Evolutionary conservation across 1,284 basidiomycete genomes (phyloP).

Genomic region (Moesziomyces sp.): DNA sequence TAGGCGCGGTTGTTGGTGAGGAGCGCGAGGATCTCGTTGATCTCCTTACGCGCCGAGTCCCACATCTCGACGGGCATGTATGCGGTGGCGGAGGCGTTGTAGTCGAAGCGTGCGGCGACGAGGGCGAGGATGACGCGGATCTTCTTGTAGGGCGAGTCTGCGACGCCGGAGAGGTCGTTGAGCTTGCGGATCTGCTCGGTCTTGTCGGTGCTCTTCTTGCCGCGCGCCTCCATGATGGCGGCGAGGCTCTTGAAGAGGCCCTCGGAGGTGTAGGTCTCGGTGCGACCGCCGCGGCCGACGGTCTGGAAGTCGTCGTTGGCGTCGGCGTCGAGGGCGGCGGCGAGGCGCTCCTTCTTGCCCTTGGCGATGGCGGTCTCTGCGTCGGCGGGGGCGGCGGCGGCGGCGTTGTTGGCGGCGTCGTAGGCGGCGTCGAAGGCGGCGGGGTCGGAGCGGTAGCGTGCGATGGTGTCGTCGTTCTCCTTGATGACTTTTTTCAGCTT

Average conservation of each 20-base stretch:
- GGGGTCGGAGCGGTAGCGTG: slow-evolving; percentile 79
- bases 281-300: slow-evolving; percentile 89
- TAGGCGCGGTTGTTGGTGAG: slow-evolving; percentile 79
- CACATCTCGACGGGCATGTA: slow-evolving; percentile 94
- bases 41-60: slow-evolving; percentile 85
- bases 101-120: slow-evolving; percentile 95
- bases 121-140: slow-evolving; percentile 94
- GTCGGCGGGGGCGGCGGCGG: slow-evolving; percentile 71
- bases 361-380: slow-evolving; percentile 70
- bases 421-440: slow-evolving; percentile 79
- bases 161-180: slow-evolving; percentile 86
- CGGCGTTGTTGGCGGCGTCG: slow-evolving; percentile 66
- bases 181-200: slow-evolving; percentile 92
- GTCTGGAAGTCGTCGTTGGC: slow-evolving; percentile 84
- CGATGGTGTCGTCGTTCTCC: slow-evolving; percentile 86
- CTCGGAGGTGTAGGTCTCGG: slow-evolving; percentile 84
- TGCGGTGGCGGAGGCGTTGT: slow-evolving; percentile 85
- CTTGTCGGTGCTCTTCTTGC: slow-evolving; percentile 97
- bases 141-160: slow-evolving; percentile 83
- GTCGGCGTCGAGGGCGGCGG: slow-evolving; percentile 66
- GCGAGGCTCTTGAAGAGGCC: slow-evolving; percentile 93
- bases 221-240: slow-evolving; percentile 90
- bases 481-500: slow-evolving; percentile 91
- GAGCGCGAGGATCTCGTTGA: slow-evolving; percentile 85
- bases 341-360: slow-evolving; percentile 70